Base-by-base conservation (phyloP, 2,329 filamentous ascomycete genomes). In the Tolypocladium guangdongense region DNA sequence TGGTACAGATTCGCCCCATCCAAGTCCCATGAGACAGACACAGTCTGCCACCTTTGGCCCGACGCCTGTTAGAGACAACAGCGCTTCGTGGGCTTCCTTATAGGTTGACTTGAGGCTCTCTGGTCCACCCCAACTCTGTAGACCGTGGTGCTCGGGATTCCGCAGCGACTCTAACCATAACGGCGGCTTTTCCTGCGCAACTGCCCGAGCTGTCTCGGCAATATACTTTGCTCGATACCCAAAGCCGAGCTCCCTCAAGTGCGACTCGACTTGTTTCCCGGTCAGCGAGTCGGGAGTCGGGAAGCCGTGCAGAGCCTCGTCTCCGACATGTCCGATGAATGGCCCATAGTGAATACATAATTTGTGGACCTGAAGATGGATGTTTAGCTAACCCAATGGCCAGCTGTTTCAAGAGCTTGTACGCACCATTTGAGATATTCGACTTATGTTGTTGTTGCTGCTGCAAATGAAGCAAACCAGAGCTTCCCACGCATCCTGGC, bases 41-140 rank as follows among this genome's bases (percentile, higher is more conserved):
- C 95, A 99, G 67, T 99, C 95, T 7, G 93, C 88, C 0, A 99
- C 93, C 68, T 99, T 99, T 1, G 95, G 93, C 0, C 93, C 93
- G 7, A 99, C 95, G 1, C 93, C 93, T 54, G 90, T 83, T 24
- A 99, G 76, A 7, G 78, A 72, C 1, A 97, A 76, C 2, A 99
- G 76, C 59, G 87, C 80, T 55, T 88, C 84, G 63, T 96, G 93
- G 0, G 93, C 92, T 50, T 80, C 74, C 46, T 83, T 83, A 68
- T 95, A 97, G 4, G 83, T 88, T 59, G 80, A 77, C 57, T 61
- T 16, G 39, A n/a, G 51, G 54, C 2, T 68, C 58, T 5, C 64
- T 63, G 10, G 24, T 16, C 20, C 43, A 27, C 8, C 73, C 70
- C 59, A 84, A 82, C 24, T 22, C 22, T 24, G 37, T 10, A 47